These are phyloP conservation scores for Hypoxylon sp. DNA, from an alignment of 2,329 filamentous ascomycete genomes.

Conservation along the genomic window DNA sequence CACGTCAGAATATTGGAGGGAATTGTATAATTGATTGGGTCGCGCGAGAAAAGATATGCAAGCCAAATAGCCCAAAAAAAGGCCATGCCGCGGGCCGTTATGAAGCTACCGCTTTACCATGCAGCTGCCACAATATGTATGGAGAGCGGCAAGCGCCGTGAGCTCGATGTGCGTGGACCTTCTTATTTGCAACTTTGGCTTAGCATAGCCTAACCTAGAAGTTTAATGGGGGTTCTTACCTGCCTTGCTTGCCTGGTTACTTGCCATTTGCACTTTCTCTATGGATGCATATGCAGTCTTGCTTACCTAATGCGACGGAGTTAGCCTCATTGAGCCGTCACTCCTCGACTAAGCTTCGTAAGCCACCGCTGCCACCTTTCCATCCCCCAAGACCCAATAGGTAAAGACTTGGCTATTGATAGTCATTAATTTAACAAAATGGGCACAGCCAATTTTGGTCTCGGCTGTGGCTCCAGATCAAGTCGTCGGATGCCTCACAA, in stretches of 20 bases:
- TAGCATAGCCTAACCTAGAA: neutral
- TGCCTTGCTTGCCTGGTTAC: no score
- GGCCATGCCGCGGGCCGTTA: conserved; percentile 24
- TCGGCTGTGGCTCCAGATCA: conserved; percentile 23
- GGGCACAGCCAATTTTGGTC: conserved; percentile 18
- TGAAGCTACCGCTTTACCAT: conserved; percentile 29
- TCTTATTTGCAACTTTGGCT: no score
- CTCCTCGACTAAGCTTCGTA: conserved; percentile 20
- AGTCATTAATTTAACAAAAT: conserved; percentile 28
- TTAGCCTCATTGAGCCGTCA: conserved; percentile 12
- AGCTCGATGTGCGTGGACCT: neutral
- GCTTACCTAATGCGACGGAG: conserved; percentile 13
- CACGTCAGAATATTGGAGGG: conserved; percentile 35
- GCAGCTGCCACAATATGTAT: conserved; percentile 16
- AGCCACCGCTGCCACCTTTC: conserved; percentile 23
- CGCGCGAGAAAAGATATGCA: conserved; percentile 28
- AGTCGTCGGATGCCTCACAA: conserved; percentile 18
- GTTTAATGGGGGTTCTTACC: neutral
- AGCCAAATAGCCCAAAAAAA: conserved; percentile 27
- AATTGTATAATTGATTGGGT: conserved; percentile 35
- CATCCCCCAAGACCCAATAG: conserved; percentile 10
- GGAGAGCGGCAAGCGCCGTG: conserved; percentile 32
- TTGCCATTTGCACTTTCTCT: no score
- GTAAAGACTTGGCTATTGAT: conserved; percentile 22
- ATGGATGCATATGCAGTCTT: neutral